Evolutionary conservation across 2,329 filamentous ascomycete genomes (phyloP).

Genomic region (Pseudocercospora fuligena): DNA sequence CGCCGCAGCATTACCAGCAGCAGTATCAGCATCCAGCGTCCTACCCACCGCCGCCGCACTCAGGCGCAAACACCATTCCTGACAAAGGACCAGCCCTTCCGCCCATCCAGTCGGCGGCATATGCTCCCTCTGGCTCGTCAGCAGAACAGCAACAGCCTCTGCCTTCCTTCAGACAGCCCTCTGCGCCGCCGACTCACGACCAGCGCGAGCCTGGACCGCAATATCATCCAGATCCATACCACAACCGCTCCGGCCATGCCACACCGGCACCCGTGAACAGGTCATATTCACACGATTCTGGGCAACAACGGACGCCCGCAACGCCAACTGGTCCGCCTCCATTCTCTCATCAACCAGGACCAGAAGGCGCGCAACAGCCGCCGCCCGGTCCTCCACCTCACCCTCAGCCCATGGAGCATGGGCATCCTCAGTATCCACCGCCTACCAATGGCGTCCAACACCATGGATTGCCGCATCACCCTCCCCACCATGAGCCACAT

Average conservation of each 20-base stretch:
- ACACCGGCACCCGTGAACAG: slow-evolving; percentile 42
- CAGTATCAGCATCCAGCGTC: slow-evolving; percentile 28
- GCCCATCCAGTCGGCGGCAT: slow-evolving; percentile 34
- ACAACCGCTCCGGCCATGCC: slow-evolving; percentile 42
- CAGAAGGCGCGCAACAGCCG: slow-evolving; percentile 34
- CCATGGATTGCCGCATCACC: slow-evolving; percentile 32
- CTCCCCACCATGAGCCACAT: slow-evolving; percentile 35
- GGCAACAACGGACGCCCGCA: slow-evolving; percentile 40
- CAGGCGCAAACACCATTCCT: slow-evolving; percentile 27
- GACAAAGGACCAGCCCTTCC: slow-evolving; percentile 31
- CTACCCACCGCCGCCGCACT: slow-evolving; percentile 23
- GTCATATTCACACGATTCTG: slow-evolving; percentile 41
- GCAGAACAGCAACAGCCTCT: slow-evolving; percentile 33
- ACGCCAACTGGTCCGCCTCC: slow-evolving; percentile 38
- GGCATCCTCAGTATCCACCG: slow-evolving; percentile 39
- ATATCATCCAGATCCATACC: slow-evolving; percentile 38
- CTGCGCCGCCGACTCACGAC: slow-evolving; percentile 33
- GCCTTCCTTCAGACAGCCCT: slow-evolving; percentile 35
- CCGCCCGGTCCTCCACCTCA: slow-evolving; percentile 28
- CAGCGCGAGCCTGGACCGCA: slow-evolving; percentile 29
- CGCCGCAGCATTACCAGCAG: slow-evolving; percentile 16
- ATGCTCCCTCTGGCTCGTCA: slow-evolving; percentile 32
- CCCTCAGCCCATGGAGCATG: slow-evolving; percentile 37
- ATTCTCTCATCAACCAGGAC: slow-evolving; percentile 23
- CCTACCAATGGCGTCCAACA: slow-evolving; percentile 32